Conservation (phyloP, 257 asterid species). For the Capsicum chinense region DNA sequence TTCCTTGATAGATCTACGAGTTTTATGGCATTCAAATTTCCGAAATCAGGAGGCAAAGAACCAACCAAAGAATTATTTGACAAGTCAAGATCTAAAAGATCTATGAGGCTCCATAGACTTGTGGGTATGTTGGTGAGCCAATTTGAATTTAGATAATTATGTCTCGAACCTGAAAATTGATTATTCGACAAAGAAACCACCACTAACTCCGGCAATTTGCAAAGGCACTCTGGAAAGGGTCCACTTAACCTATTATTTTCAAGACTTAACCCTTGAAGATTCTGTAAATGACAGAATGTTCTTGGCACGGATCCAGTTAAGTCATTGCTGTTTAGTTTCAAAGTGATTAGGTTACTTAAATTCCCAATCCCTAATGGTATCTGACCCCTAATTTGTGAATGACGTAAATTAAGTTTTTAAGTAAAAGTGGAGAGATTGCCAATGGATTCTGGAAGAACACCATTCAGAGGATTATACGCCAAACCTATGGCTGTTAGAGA, state of each 20-base stretch:
- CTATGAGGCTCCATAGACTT: constrained; percentile 40
- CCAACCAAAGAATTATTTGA: constrained; percentile 44
- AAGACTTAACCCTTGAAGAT: constrained; percentile 31
- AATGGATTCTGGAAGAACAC: constrained; percentile 41
- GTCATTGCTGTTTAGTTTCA: constrained; percentile 33
- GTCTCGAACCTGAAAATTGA: constrained; percentile 36
- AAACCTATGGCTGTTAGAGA: too few species aligned
- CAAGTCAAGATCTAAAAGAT: constrained; percentile 37
- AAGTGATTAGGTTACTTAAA: constrained; percentile 40
- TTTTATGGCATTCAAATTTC: constrained; percentile 26
- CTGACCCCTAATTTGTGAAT: constrained; percentile 31
- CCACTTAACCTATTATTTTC: constrained; percentile 35
- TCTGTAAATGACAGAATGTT: constrained; percentile 31
- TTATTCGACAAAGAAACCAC: constrained; percentile 5
- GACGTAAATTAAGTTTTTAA: constrained; percentile 28
- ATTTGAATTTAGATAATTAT: constrained; percentile 37
- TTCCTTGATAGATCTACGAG: constrained; percentile 44
- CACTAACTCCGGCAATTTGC: constrained; percentile 33
- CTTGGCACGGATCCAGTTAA: constrained; percentile 40
- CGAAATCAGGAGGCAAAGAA: constrained; percentile 38
- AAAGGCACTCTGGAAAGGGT: constrained; percentile 35
- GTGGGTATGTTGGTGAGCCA: constrained; percentile 42
- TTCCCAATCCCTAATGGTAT: constrained; percentile 46
- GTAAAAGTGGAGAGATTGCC: constrained; percentile 39
- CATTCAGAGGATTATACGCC: constrained; percentile 33